Conservation (phyloP, 768 basidiomycete genomes). For the Obba rivulosa region DNA sequence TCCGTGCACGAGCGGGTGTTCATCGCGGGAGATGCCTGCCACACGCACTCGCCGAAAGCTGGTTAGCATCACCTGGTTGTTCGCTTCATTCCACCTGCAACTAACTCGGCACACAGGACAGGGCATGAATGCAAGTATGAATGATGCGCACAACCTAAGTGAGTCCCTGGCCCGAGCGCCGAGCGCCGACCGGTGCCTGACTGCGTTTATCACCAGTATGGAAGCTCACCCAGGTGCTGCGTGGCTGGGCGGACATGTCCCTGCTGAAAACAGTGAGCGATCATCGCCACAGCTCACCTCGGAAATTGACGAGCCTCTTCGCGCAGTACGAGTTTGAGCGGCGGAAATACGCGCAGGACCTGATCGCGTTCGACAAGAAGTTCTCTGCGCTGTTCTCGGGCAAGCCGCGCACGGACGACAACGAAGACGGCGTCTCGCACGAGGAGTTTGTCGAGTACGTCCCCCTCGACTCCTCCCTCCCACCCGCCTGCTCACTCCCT, state of each 20-base stretch:
- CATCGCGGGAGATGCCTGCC: constrained; percentile 53
- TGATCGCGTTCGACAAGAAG: constrained; percentile 49
- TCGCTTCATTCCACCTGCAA: background rate
- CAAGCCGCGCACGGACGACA: constrained; percentile 37
- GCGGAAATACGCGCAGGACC: constrained; percentile 46
- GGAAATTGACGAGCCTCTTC: background rate
- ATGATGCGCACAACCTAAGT: constrained; percentile 49
- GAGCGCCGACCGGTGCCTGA: background rate
- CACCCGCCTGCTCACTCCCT: background rate
- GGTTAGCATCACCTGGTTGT: constrained; percentile 21
- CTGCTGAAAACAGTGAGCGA: constrained; percentile 41
- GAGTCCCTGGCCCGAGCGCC: background rate
- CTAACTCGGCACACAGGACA: constrained; percentile 26
- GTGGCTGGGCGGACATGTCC: constrained; percentile 40
- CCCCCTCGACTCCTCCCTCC: background rate
- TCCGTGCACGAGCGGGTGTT: constrained; percentile 43
- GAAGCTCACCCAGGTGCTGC: constrained; percentile 48
- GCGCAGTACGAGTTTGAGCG: constrained; percentile 50
- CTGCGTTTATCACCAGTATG: constrained; percentile 39
- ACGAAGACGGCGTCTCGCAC: constrained; percentile 42
- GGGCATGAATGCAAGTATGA: constrained; percentile 51
- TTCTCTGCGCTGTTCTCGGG: constrained; percentile 50
- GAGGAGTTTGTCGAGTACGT: constrained; percentile 41
- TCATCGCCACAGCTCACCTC: background rate
- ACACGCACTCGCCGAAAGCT: constrained; percentile 40